Conservation (phyloP, 2,329 filamentous ascomycete species). For the Talaromyces marneffei region DNA sequence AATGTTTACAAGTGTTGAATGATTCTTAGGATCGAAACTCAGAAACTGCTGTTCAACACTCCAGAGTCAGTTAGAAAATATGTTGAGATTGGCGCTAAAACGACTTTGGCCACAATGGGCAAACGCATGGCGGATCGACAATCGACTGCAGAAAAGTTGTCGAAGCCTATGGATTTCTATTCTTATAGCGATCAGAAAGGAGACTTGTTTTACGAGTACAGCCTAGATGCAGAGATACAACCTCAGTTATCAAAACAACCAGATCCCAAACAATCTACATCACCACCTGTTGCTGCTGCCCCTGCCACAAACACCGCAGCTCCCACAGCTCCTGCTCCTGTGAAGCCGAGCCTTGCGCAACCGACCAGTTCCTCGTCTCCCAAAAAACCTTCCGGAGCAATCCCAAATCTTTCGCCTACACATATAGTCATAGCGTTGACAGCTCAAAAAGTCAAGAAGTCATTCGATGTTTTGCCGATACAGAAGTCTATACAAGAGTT, state of each 20-base stretch:
- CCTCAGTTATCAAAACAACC: neutral
- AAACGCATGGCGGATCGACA: conserved; percentile 2
- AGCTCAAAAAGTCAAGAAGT: neutral
- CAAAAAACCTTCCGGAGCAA: neutral
- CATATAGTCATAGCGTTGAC: neutral
- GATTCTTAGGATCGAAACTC: conserved; percentile 72
- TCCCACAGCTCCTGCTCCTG: neutral
- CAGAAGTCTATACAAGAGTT: conserved; percentile 6
- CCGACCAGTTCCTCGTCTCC: too few species aligned
- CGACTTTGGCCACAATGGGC: neutral
- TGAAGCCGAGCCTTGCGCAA: neutral
- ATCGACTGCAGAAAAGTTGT: neutral
- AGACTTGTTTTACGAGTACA: conserved; percentile 98
- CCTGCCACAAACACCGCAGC: neutral
- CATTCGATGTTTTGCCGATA: neutral
- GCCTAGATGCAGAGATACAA: neutral
- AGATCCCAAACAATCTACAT: neutral
- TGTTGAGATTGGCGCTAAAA: conserved; percentile 79
- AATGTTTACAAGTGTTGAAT: neutral
- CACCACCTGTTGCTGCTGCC: neutral
- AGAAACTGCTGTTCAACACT: conserved; percentile 92
- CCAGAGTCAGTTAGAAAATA: conserved; percentile 92
- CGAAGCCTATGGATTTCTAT: conserved; percentile 71
- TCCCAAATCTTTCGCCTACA: neutral
- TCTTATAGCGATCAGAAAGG: conserved; percentile 95